Conservation (phyloP, 2,329 filamentous ascomycete species). For the Aspergillus latus region DNA sequence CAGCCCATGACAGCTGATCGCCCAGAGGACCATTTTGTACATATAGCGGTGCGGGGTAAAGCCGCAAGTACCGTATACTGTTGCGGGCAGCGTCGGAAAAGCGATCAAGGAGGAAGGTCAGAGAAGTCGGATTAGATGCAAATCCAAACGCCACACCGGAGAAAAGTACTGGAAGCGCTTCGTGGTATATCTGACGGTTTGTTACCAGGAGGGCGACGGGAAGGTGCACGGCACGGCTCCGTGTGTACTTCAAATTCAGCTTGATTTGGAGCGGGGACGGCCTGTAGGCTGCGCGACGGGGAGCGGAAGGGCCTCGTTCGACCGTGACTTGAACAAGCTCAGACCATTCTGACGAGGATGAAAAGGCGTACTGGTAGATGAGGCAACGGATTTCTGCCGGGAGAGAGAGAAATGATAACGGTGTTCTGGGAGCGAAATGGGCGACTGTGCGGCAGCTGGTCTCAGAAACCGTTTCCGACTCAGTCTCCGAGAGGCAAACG, state of each 20-base stretch:
- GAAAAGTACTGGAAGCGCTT: slow-evolving; percentile 7
- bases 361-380: slow-evolving; percentile 12
- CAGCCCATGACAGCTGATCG: slow-evolving; percentile 9
- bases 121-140: background rate
- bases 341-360: background rate
- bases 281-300: background rate
- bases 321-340: slow-evolving; percentile 7
- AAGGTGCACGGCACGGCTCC: background rate
- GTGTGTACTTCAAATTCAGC: slow-evolving; percentile 4
- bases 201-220: slow-evolving; percentile 2
- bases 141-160: background rate
- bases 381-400: slow-evolving; percentile 9
- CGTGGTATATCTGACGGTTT: slow-evolving; percentile 9
- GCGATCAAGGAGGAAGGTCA: slow-evolving; percentile 3
- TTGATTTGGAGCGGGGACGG: background rate
- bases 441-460: background rate
- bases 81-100: slow-evolving; percentile 8
- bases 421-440: too few species aligned
- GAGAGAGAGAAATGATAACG: slow-evolving; percentile 2
- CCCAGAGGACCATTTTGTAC: slow-evolving; percentile 1
- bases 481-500: background rate
- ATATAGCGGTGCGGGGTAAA: slow-evolving; percentile 8
- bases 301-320: background rate
- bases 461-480: background rate
- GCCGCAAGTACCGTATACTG: slow-evolving; percentile 9